Base-by-base conservation (phyloP, 2,329 filamentous ascomycete genomes). In the Ophiostoma sp. region DNA sequence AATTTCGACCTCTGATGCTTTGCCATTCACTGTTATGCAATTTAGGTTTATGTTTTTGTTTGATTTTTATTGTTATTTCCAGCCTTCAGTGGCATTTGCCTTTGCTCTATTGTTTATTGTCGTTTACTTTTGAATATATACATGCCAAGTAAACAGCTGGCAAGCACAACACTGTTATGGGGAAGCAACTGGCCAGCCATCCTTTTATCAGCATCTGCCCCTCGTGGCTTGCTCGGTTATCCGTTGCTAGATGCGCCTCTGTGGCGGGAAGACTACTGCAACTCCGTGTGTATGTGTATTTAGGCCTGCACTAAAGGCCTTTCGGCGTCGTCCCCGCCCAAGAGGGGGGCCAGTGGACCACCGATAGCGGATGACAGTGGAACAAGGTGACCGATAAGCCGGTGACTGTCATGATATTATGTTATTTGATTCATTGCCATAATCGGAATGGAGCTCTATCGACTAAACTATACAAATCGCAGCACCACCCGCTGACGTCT, bases 291-390 rank as follows among this genome's bases (percentile, higher is more conserved):
- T 13, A 57, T 57, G 52, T 57, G 52, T 57, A 27, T 57, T 57
- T 33, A 62, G 57, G 27, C 15, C 27, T 33, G 44, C 44, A 48
- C 44, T 48, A 48, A 17, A 48, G 44, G 44, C 17, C 44, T 48
- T 48, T 48, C 44, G 44, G 17, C 44, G 57, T 33, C 57, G 57
- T 31, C 27, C 57, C 27, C 57, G 57, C 17, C 23, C 13, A 62
- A 62, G 52, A 57, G 44, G 44, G 44, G 44, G 17, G 44, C 2
- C 44, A 48, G 57, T 33, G 57, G 57, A 33, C 27, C 57, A 33
- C 57, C 57, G 57, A 62, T 62, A 62, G 57, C 57, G 57, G 52
- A 57, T 57, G 52, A 27, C 15, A 27, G 52, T 57, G 52, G 52
- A 57, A 27, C 13, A 57, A 57, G 52, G 10, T 4, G 23, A 27